phyloP scores from a whole-genome alignment of 768 basidiomycete species.

The Russula abietina region DNA sequence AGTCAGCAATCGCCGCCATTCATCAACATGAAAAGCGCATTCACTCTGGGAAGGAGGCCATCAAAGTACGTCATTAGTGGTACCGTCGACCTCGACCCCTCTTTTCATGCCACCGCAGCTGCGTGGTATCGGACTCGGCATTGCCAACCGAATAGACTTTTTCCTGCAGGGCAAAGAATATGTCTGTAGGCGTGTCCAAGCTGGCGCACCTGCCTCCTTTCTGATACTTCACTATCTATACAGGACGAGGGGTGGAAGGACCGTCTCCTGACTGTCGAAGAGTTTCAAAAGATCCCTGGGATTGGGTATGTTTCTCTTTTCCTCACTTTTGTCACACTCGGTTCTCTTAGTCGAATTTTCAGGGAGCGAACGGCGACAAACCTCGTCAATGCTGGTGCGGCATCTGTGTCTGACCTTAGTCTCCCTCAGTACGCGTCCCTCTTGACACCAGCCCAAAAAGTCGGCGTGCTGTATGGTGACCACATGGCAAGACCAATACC shows the following conservation, averaged over 20 bases:
- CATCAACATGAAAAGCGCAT: conserved; percentile 12
- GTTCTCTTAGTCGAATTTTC: neutral
- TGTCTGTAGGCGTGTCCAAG: conserved; percentile 21
- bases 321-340: neutral
- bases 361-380: conserved; percentile 34
- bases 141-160: conserved; percentile 24
- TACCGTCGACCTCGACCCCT: neutral
- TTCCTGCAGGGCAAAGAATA: conserved; percentile 22
- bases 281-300: conserved; percentile 38
- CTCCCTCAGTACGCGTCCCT: conserved; percentile 33
- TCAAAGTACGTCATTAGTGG: conserved; percentile 10
- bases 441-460: conserved; percentile 36
- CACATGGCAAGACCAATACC: conserved; percentile 36
- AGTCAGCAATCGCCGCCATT: conserved; percentile 19
- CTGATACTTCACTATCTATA: conserved; percentile 7
- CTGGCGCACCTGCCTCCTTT: neutral
- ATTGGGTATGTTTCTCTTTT: conserved; percentile 40
- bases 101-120: conserved; percentile 9
- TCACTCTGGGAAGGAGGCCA: conserved; percentile 20
- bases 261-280: conserved; percentile 28
- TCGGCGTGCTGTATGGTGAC: conserved; percentile 38
- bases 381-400: conserved; percentile 49
- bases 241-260: conserved; percentile 25
- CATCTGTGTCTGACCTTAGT: conserved; percentile 37
- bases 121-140: conserved; percentile 24